A percentile compares a stretch with the other conserved stretches of the same genome.
phyloP scores from a whole-genome alignment of 2,329 filamentous ascomycete genomes.

The Cladosporium sp. region DNA sequence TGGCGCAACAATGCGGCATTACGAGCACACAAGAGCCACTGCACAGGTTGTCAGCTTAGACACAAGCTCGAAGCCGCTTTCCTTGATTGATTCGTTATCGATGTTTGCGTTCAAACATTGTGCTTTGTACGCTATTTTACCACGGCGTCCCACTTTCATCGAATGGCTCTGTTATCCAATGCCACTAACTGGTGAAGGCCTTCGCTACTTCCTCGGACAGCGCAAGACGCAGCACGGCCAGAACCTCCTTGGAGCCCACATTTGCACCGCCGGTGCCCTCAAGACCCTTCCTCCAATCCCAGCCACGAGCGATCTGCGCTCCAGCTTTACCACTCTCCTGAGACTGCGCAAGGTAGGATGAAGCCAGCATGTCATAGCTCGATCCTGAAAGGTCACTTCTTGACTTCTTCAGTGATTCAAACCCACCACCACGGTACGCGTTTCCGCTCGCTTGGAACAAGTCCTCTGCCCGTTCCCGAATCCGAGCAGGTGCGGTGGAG shows the following conservation, averaged over 20 bases:
- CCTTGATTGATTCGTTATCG: not conserved
- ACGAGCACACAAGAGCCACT: too few relatives aligned
- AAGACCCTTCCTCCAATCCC: constrained; percentile 61
- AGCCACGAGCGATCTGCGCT: constrained; percentile 42
- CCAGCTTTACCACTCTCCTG: constrained; percentile 22
- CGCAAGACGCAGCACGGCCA: constrained; percentile 67
- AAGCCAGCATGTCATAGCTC: constrained; percentile 28
- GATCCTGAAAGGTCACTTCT: constrained; percentile 22
- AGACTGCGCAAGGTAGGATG: constrained; percentile 25
- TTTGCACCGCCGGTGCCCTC: constrained; percentile 53
- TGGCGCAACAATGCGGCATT: too few relatives aligned
- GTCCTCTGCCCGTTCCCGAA: constrained; percentile 26
- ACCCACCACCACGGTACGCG: constrained; percentile 20
- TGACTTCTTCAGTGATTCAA: constrained; percentile 14
- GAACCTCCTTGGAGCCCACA: constrained; percentile 61
- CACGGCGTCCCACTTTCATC: not conserved
- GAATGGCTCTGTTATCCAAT: not conserved
- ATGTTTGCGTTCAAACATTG: too few relatives aligned
- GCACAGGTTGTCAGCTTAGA: too few relatives aligned
- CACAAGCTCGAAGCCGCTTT: not conserved
- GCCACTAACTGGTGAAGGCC: constrained; percentile 47
- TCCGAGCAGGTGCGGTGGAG: constrained; percentile 20
- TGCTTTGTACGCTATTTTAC: not conserved
- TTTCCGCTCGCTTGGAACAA: constrained; percentile 23
- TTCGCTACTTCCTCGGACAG: constrained; percentile 70